Percentiles rank a stretch among this genome's conserved stretches.
phyloP scores from a whole-genome alignment of 2,329 filamentous ascomycete species.

The Sclerotinia sclerotiorum region DNA sequence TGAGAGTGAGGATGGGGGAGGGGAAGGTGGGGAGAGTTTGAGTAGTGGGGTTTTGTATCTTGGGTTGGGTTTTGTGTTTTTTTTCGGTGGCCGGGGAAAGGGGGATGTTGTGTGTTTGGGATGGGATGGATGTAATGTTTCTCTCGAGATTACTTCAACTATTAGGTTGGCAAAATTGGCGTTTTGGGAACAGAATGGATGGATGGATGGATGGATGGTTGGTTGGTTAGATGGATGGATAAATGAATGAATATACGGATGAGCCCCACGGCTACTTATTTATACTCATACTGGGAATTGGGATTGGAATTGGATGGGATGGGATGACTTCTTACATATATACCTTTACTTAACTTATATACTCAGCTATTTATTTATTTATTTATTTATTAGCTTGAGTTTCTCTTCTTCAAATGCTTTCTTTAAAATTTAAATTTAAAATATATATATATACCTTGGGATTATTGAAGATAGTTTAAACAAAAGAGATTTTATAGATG shows the following conservation, averaged over 20 bases:
- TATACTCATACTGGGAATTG: neutral
- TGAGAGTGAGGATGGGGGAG: conserved; percentile 16
- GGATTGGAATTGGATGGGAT: neutral
- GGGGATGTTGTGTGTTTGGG: too few relatives aligned
- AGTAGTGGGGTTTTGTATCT: neutral
- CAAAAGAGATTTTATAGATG: too few relatives aligned
- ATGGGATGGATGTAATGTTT: neutral
- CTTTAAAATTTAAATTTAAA: too few relatives aligned
- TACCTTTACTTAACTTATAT: too few relatives aligned
- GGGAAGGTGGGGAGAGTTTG: neutral
- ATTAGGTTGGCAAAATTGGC: conserved; percentile 12
- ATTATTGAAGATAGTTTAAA: too few relatives aligned
- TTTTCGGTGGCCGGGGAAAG: too few relatives aligned
- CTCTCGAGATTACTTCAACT: neutral
- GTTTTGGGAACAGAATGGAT: neutral
- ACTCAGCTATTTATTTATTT: too few relatives aligned
- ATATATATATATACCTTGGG: too few relatives aligned
- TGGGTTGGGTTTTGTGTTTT: neutral
- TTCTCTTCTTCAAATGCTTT: too few relatives aligned
- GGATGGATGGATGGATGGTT: too few relatives aligned
- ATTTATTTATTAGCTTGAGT: too few relatives aligned
- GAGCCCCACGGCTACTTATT: neutral
- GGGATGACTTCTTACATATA: too few relatives aligned
- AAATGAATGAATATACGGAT: neutral
- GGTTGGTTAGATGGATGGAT: neutral